Evolutionary conservation across 169 alveolate genomes (phyloP).

Genomic region (Cryptosporidium muris): DNA sequence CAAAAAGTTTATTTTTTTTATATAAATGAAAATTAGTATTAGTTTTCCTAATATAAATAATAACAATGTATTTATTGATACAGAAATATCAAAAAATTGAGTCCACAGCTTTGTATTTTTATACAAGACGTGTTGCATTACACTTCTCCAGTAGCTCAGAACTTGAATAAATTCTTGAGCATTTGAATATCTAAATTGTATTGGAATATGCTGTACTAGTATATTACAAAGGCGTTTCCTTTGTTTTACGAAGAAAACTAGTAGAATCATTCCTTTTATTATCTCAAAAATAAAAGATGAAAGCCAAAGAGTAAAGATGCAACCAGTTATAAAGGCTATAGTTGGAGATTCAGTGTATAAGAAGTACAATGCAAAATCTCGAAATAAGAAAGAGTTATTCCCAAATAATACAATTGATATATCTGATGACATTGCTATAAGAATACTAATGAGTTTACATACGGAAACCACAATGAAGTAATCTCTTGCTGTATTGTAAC

Average conservation of each 20-base stretch:
- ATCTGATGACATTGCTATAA: conserved; percentile 54
- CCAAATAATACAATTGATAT: conserved; percentile 38
- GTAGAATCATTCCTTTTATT: conserved; percentile 37
- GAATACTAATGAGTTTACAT: conserved; percentile 31
- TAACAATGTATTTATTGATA: conserved; percentile 50
- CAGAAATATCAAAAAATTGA: conserved; percentile 9
- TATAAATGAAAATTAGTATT: conserved; percentile 19
- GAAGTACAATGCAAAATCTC: conserved; percentile 62
- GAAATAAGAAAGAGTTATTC: conserved; percentile 40
- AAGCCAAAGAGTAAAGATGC: conserved; percentile 43
- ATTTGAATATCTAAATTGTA: conserved; percentile 59
- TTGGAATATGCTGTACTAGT: conserved; percentile 56
- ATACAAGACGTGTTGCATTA: conserved; percentile 45
- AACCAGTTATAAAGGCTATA: conserved; percentile 23
- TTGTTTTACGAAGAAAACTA: conserved; percentile 45
- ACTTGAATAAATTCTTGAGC: conserved; percentile 68
- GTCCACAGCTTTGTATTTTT: conserved; percentile 69
- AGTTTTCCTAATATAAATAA: conserved; percentile 36
- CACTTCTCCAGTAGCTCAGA: conserved; percentile 68
- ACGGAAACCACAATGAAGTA: conserved; percentile 26
- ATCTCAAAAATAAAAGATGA: conserved; percentile 47
- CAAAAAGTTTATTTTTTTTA: conserved; percentile 24
- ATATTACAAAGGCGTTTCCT: conserved; percentile 50
- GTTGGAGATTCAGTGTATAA: conserved; percentile 38
- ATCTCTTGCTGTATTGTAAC: conserved; percentile 55